Evolutionary conservation across 2,329 filamentous ascomycete species (phyloP).

Genomic region (Fusarium sp.): DNA sequence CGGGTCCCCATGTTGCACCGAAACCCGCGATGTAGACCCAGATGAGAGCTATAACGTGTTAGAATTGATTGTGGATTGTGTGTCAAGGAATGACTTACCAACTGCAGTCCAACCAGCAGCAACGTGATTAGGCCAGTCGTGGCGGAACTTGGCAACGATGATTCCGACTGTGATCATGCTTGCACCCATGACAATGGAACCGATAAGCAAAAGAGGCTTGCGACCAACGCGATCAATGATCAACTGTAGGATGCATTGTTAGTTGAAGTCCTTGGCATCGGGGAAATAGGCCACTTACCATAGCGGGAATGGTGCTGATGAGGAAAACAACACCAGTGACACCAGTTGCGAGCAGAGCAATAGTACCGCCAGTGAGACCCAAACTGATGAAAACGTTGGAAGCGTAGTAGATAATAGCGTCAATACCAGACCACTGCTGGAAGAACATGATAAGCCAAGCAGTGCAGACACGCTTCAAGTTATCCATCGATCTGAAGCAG

Average conservation of each 20-base stretch:
- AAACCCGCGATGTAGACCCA: conserved; percentile 65
- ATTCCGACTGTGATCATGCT: conserved; percentile 37
- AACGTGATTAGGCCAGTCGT: conserved; percentile 48
- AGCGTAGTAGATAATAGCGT: conserved; percentile 59
- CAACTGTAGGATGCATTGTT: background rate
- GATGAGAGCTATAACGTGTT: conserved; percentile 38
- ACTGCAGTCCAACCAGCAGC: conserved; percentile 56
- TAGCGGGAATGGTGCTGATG: conserved; percentile 50
- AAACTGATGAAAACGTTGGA: conserved; percentile 73
- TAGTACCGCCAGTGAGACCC: conserved; percentile 70
- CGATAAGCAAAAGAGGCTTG: conserved; percentile 55
- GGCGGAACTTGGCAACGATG: conserved; percentile 36
- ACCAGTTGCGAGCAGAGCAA: conserved; percentile 74
- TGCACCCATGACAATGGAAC: conserved; percentile 54
- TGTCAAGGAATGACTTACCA: background rate
- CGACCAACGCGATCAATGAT: conserved; percentile 58
- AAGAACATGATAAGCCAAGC: conserved; percentile 74
- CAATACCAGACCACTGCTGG: conserved; percentile 57
- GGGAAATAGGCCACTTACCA: conserved; percentile 26
- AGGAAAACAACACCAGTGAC: conserved; percentile 80
- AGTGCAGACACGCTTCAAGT: conserved; percentile 73
- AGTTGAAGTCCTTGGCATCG: accelerated
- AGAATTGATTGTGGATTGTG: accelerated
- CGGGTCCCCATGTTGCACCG: conserved; percentile 59
- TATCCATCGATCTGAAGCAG: conserved; percentile 54